Percentiles rank a stretch among this genome's conserved stretches.
Conservation (phyloP, 805 yeast species). For the Millerago galiae region DNA sequence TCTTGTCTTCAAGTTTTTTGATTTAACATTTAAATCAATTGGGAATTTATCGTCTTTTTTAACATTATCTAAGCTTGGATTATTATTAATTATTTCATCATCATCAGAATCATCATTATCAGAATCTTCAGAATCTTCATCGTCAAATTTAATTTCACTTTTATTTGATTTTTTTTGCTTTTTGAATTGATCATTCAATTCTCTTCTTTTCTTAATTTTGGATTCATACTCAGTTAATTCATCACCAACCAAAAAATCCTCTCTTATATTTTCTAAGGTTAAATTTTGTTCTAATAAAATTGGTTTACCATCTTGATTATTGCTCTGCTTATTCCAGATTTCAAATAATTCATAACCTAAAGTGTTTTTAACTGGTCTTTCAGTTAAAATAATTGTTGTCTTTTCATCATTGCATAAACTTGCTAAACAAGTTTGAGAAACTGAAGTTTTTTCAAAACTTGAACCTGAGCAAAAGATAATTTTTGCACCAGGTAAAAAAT, state of each 20-base stretch:
- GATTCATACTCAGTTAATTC: conserved; percentile 46
- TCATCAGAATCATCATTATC: conserved; percentile 15
- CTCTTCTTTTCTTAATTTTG: conserved; percentile 40
- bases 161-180: conserved; percentile 26
- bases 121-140: conserved; percentile 22
- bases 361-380: conserved; percentile 44
- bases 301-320: conserved; percentile 55
- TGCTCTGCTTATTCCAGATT: conserved; percentile 47
- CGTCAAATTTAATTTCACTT: conserved; percentile 21
- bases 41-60: conserved; percentile 24
- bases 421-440: conserved; percentile 44
- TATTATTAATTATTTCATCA: conserved; percentile 16
- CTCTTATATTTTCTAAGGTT: conserved; percentile 34
- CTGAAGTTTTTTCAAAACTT: conserved; percentile 57
- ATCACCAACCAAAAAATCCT: conserved; percentile 42
- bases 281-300: conserved; percentile 44
- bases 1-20: conserved; percentile 22
- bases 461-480: conserved; percentile 74
- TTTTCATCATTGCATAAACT: conserved; percentile 57
- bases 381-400: conserved; percentile 72
- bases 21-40: conserved; percentile 28
- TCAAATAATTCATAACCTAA: conserved; percentile 43
- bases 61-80: conserved; percentile 5
- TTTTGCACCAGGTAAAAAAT: conserved; percentile 58
- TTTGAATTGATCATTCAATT: conserved; percentile 26